phyloP scores from a whole-genome alignment of 768 basidiomycete genomes.

The Leccinum fibrillosum region DNA sequence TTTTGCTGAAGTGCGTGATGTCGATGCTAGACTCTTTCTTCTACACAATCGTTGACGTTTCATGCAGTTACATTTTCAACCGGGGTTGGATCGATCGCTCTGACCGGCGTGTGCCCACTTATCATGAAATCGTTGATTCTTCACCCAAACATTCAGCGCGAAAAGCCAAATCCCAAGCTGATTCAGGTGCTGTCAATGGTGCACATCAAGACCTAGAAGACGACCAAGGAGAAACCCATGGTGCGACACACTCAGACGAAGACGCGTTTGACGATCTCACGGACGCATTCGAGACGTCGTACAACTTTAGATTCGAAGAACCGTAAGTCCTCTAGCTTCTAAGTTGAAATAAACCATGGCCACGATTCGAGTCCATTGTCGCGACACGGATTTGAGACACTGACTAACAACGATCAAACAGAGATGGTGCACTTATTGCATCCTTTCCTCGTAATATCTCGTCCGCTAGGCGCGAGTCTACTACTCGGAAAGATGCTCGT shows the following conservation, averaged over 20 bases:
- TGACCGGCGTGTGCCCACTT: slow-evolving; percentile 74
- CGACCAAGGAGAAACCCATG: slow-evolving; percentile 26
- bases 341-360: not conserved
- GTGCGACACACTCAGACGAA: slow-evolving; percentile 47
- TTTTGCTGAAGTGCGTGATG: slow-evolving; percentile 76
- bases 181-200: slow-evolving; percentile 17
- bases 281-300: slow-evolving; percentile 91
- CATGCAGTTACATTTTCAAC: slow-evolving; percentile 85
- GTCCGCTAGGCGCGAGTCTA: slow-evolving; percentile 70
- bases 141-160: slow-evolving; percentile 27
- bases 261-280: slow-evolving; percentile 87
- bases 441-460: slow-evolving; percentile 75
- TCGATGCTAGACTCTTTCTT: not conserved
- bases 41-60: slow-evolving; percentile 1
- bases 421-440: slow-evolving; percentile 61
- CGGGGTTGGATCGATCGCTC: slow-evolving; percentile 95
- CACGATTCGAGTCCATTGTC: not conserved
- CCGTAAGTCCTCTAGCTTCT: slow-evolving; percentile 53
- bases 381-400: not conserved
- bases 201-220: slow-evolving; percentile 7
- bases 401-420: slow-evolving; percentile 26
- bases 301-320: slow-evolving; percentile 98
- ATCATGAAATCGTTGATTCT: slow-evolving; percentile 66
- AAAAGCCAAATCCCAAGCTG: slow-evolving; percentile 12
- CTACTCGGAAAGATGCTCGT: slow-evolving; percentile 81